Conservation (phyloP, 805 yeast species). For the Groenewaldozyma tartarivorans region DNA sequence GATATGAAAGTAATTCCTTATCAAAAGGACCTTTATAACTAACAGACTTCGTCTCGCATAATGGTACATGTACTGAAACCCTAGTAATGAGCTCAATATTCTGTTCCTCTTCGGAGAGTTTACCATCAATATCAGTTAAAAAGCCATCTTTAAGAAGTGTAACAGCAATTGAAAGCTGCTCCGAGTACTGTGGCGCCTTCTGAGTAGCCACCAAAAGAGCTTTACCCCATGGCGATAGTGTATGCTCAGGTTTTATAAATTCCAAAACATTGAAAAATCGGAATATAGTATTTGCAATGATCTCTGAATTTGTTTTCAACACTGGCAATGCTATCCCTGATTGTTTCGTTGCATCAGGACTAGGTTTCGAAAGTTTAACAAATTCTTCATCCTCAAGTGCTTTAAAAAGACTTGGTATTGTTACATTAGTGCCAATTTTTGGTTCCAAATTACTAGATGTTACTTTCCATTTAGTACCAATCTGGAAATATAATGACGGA, state of each 20-base stretch:
- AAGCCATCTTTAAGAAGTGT: conserved; percentile 18
- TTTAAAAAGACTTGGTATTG: neutral
- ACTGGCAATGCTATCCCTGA: conserved; percentile 25
- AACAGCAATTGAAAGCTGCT: conserved; percentile 18
- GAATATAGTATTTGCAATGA: conserved; percentile 45
- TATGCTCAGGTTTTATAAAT: conserved; percentile 32
- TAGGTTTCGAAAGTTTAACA: neutral
- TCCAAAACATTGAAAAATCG: conserved; percentile 46
- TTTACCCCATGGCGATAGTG: conserved; percentile 44
- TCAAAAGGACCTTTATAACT: conserved; percentile 65
- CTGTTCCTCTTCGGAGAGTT: conserved; percentile 25
- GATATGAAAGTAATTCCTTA: conserved; percentile 52
- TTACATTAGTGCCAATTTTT: neutral
- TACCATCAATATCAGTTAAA: conserved; percentile 24
- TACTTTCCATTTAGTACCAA: neutral
- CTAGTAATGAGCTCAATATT: conserved; percentile 39
- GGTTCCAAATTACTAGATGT: conserved; percentile 18
- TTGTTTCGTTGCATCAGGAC: conserved; percentile 6
- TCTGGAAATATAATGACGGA: conserved; percentile 1
- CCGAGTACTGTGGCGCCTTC: conserved; percentile 9
- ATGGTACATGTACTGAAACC: conserved; percentile 37
- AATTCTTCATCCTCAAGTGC: neutral
- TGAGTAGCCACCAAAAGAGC: conserved; percentile 29
- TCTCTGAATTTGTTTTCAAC: conserved; percentile 39
- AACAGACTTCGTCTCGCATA: conserved; percentile 38